Percentiles rank a stretch among this genome's conserved stretches.
Evolutionary conservation across 305 asterid species (phyloP).

Genomic region (Ruellia speciosa): DNA sequence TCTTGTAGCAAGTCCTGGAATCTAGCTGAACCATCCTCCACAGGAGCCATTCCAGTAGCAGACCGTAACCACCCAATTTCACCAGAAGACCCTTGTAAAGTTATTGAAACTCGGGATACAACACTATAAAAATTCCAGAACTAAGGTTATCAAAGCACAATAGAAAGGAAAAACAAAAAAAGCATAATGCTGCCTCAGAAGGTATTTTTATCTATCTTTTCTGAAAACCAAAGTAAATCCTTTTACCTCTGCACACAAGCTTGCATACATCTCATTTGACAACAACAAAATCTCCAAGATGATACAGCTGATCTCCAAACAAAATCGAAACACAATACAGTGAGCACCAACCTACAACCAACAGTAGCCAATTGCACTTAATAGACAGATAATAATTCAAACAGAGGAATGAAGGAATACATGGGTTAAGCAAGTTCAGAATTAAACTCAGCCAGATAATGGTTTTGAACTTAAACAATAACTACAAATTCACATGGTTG

Average conservation of each 20-base stretch:
- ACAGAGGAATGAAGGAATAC: background rate
- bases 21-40: constrained; percentile 74
- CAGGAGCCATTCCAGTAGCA: constrained; percentile 64
- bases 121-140: constrained; percentile 33
- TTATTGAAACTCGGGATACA: constrained; percentile 41
- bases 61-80: constrained; percentile 90
- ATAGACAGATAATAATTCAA: background rate
- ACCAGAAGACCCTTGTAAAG: constrained; percentile 72
- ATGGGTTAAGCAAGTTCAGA: background rate
- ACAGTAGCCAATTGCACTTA: constrained; percentile 17
- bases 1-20: constrained; percentile 59
- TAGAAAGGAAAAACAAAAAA: constrained; percentile 13
- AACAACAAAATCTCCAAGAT: constrained; percentile 41
- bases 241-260: constrained; percentile 46
- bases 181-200: background rate
- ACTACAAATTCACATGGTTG: background rate
- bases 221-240: constrained; percentile 1
- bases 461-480: background rate
- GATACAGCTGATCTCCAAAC: constrained; percentile 46
- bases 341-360: constrained; percentile 65
- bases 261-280: constrained; percentile 39
- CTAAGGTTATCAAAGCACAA: constrained; percentile 14
- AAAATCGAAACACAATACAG: constrained; percentile 42
- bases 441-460: too few species aligned
- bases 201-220: background rate